A percentile compares a stretch with the other conserved stretches of the same genome.
Conservation (phyloP, 345 rosid species). For the Rhodomyrtus tomentosa region DNA sequence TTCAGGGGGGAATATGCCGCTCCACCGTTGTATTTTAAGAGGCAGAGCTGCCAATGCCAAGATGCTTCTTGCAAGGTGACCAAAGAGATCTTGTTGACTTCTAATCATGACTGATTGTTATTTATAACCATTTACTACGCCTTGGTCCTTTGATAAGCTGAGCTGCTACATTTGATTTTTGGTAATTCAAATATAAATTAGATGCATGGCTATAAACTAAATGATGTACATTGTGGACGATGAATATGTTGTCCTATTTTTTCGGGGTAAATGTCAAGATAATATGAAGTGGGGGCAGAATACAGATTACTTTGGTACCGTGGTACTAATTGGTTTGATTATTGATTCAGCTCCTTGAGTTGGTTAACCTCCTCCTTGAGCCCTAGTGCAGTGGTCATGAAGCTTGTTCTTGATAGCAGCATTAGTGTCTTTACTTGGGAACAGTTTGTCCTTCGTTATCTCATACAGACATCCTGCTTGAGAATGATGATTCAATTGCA, state of each 20-base stretch:
- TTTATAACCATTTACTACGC: background rate
- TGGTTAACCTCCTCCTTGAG: background rate
- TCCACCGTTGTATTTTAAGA: slow-evolving; percentile 58
- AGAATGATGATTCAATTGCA: slow-evolving; percentile 13
- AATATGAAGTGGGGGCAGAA: background rate
- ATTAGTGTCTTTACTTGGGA: background rate
- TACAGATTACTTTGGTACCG: background rate
- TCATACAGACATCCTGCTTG: background rate
- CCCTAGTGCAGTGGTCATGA: background rate
- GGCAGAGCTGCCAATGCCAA: slow-evolving; percentile 60
- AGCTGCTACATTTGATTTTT: background rate
- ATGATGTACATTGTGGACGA: background rate
- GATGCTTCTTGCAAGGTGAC: slow-evolving; percentile 73
- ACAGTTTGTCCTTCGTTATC: background rate
- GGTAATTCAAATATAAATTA: background rate
- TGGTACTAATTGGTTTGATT: background rate
- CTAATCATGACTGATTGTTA: background rate
- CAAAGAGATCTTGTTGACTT: background rate
- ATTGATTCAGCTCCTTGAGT: background rate
- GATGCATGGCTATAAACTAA: background rate
- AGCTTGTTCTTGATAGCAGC: background rate
- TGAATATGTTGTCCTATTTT: background rate
- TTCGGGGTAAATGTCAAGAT: background rate
- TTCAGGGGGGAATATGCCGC: slow-evolving; percentile 72
- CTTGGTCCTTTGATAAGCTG: background rate